These are phyloP conservation scores for Ogataea allantospora DNA, from an alignment of 805 yeast genomes.

Conservation along the genomic window DNA sequence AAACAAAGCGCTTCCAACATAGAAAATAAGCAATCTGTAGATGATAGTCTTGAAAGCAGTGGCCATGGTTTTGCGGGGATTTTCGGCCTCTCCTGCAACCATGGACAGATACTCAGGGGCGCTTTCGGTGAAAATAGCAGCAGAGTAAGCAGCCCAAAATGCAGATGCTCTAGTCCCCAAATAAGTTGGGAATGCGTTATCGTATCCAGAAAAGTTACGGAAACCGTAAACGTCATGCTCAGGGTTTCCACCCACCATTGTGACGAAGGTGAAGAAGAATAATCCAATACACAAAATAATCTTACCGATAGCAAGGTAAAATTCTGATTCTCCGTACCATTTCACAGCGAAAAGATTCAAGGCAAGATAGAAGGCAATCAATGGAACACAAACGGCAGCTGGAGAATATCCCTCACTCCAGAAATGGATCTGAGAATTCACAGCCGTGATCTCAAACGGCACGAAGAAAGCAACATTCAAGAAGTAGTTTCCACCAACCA, in stretches of 20 bases:
- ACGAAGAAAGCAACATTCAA: constrained; percentile 72
- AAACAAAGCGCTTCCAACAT: constrained; percentile 70
- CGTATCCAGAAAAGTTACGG: constrained; percentile 25
- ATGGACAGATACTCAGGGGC: constrained; percentile 86
- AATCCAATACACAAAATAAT: constrained; percentile 76
- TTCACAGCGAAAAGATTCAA: constrained; percentile 73
- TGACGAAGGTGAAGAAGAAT: constrained; percentile 68
- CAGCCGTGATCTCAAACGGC: constrained; percentile 82
- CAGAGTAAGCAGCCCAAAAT: constrained; percentile 62
- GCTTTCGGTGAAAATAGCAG: constrained; percentile 70
- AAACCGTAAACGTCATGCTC: constrained; percentile 43
- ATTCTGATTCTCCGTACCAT: constrained; percentile 79
- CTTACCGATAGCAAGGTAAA: constrained; percentile 73
- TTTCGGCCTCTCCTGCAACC: constrained; percentile 80
- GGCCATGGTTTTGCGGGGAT: constrained; percentile 60
- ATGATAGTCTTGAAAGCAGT: constrained; percentile 76
- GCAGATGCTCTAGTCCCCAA: constrained; percentile 60
- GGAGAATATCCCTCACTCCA: constrained; percentile 80
- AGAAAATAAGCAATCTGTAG: constrained; percentile 63
- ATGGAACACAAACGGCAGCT: constrained; percentile 65
- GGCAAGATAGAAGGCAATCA: constrained; percentile 57
- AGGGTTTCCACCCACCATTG: constrained; percentile 90
- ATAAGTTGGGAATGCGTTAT: constrained; percentile 54
- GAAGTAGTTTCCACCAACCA: constrained; percentile 81
- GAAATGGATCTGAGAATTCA: constrained; percentile 71